phyloP scores from a whole-genome alignment of 2,329 filamentous ascomycete species.

The Microdochium bolleyi region DNA sequence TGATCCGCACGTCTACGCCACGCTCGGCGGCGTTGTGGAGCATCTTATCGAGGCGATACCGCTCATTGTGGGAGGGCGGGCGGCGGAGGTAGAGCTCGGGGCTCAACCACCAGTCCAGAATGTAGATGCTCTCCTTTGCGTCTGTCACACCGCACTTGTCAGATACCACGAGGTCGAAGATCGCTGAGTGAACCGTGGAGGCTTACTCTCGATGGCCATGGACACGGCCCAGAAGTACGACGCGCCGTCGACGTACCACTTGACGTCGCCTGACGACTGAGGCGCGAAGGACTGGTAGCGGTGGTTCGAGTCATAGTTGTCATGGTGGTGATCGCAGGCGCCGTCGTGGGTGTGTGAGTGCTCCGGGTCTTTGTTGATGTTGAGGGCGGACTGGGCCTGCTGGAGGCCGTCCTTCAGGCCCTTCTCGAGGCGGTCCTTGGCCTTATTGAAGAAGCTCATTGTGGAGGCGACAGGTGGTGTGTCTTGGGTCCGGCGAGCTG shows the following conservation, averaged over 20 bases:
- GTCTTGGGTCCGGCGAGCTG: too few relatives aligned
- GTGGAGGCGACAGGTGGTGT: conserved; percentile 14
- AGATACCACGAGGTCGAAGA: neutral
- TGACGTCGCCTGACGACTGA: conserved; percentile 63
- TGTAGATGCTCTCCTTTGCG: conserved; percentile 72
- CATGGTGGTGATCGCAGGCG: conserved; percentile 21
- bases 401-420: conserved; percentile 23
- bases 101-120: conserved; percentile 85
- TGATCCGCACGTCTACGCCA: conserved; percentile 76
- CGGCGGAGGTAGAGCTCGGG: conserved; percentile 82
- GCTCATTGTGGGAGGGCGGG: conserved; percentile 72
- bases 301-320: conserved; percentile 32
- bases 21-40: conserved; percentile 74
- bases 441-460: conserved; percentile 34
- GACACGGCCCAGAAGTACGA: conserved; percentile 83
- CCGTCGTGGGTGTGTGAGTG: conserved; percentile 3
- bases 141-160: conserved; percentile 26
- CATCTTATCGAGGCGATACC: conserved; percentile 78
- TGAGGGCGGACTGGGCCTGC: neutral
- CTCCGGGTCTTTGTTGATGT: conserved; percentile 20
- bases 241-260: conserved; percentile 84
- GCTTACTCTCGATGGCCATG: conserved; percentile 59
- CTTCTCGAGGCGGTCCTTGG: conserved; percentile 31
- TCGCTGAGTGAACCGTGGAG: neutral
- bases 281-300: conserved; percentile 65